Percentiles rank a stretch among this genome's conserved stretches.
Conservation (phyloP, 176 grass and related monocot species). For the Stipa capillata region DNA sequence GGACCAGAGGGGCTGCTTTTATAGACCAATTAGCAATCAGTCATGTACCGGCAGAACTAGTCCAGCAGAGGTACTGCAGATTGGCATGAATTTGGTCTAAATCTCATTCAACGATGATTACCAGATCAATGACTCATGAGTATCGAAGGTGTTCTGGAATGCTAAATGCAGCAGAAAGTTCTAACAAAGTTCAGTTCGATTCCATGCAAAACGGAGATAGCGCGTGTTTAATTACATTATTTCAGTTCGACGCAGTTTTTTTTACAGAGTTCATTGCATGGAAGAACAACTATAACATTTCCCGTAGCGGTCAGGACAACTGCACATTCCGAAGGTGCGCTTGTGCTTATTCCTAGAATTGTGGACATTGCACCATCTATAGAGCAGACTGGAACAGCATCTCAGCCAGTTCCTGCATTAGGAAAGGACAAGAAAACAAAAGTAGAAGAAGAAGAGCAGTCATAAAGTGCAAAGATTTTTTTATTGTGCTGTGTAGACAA, state of each 20-base stretch:
- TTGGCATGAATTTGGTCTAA: too few relatives aligned
- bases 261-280: slow-evolving; percentile 25
- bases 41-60: neutral
- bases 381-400: slow-evolving; percentile 80
- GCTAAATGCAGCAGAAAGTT: neutral
- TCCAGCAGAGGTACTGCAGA: neutral
- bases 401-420: slow-evolving; percentile 72
- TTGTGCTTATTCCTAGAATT: slow-evolving; percentile 24
- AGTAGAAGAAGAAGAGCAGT: neutral
- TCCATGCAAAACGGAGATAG: neutral
- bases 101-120: neutral
- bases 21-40: neutral
- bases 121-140: neutral
- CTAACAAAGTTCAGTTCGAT: neutral
- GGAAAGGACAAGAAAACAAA: neutral
- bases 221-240: neutral
- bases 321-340: neutral
- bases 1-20: neutral
- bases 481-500: neutral
- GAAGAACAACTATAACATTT: slow-evolving; percentile 11
- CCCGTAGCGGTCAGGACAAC: neutral
- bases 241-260: neutral
- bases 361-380: slow-evolving; percentile 32
- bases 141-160: neutral
- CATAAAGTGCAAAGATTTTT: neutral